phyloP scores from a whole-genome alignment of 768 basidiomycete genomes.

The Tylopilus felleus region DNA sequence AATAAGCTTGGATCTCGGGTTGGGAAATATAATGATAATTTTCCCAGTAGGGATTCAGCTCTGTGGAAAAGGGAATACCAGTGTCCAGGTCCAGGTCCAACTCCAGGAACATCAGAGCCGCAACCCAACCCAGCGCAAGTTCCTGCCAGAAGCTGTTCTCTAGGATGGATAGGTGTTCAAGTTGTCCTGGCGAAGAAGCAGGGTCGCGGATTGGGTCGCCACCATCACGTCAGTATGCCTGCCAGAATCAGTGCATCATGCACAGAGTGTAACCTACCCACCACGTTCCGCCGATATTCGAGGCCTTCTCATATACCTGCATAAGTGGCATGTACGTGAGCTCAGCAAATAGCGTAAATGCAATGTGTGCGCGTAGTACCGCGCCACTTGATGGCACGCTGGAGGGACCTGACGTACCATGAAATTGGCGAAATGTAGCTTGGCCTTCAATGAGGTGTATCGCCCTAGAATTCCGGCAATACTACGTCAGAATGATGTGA shows the following conservation, averaged over 20 bases:
- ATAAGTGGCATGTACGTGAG: background rate
- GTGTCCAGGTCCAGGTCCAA: too few relatives aligned
- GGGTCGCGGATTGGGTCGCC: background rate
- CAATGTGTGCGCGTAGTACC: background rate
- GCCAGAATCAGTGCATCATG: background rate
- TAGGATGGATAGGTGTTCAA: background rate
- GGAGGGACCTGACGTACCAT: constrained; percentile 30
- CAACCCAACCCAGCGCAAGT: background rate
- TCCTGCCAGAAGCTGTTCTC: background rate
- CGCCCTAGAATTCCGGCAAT: constrained; percentile 1
- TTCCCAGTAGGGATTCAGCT: background rate
- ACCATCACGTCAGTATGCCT: background rate
- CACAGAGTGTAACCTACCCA: background rate
- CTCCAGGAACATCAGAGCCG: background rate
- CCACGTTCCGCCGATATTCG: background rate
- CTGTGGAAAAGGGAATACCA: constrained; percentile 1
- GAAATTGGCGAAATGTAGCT: constrained; percentile 40
- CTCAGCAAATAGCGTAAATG: background rate
- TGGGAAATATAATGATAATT: constrained; percentile 4
- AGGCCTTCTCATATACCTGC: background rate
- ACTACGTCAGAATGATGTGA: background rate
- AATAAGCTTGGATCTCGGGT: constrained; percentile 17
- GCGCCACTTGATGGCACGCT: constrained; percentile 12
- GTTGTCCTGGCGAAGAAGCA: background rate
- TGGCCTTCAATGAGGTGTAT: constrained; percentile 2